Evolutionary conservation across 192 early-diverging fungal species (phyloP), one percentile per base, ranked within the genome.

Genomic region (Thamnidium elegans): DNA sequence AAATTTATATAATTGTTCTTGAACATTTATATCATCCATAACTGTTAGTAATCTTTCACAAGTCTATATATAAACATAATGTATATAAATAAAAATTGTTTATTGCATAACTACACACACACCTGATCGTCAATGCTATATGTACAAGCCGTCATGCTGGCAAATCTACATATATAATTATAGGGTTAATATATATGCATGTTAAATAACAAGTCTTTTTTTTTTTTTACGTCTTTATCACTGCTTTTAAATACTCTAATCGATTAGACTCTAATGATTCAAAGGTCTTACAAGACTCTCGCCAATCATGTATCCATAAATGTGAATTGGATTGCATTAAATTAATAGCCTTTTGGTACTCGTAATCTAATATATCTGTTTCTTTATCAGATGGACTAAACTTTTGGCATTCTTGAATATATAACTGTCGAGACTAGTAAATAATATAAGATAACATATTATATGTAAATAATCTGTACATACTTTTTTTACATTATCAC

Each of bases 91-190:
- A 30, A 26, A 54, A 15, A n/a, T 15, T 48, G 6, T 48, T 17
- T 15, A 17, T 3, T 48, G 47, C 7, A 17, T 48, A 48, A 6
- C 6, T 47, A 7, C 7, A 48, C 15, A 6, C 14, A 19, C 45
- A 61, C 58, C 45, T 61, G 58, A 48, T 61, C 58, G 26, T 61
- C 58, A 23, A 61, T 26, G 44, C 17, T 23, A 32, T 32, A 61
- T 9, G 44, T 30, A 30, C 21, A 45, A 17, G 45, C 19, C 6
- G 26, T 45, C 45, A 61, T 61, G 20, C 43, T 61, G 1, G 58
- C 58, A 61, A 39, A 61, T 14, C 58, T 61, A 48, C 34, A 11
- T 42, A 54, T 59, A 59, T 7, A 54, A 26, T 21, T n/a, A 21
- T 45, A 31, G 3, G 14, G 36, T 44, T 7, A 58, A 11, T 44